Percentiles rank a stretch among this genome's conserved stretches.
phyloP scores from a whole-genome alignment of 345 rosid species.

The Anastatica hierochuntica region DNA sequence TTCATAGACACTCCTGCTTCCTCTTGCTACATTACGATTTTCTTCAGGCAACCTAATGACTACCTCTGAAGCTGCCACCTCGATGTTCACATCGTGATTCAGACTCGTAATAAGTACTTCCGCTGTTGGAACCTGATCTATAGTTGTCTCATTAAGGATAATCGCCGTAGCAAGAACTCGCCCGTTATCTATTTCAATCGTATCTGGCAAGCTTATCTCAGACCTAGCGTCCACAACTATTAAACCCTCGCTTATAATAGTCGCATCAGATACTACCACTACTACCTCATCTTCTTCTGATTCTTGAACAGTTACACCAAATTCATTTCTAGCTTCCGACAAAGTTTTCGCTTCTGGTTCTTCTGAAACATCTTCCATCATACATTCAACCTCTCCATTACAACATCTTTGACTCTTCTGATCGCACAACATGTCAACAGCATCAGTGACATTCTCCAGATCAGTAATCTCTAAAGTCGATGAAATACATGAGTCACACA shows the following conservation, averaged over 20 bases:
- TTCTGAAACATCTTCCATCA: conserved; percentile 18
- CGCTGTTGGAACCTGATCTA: conserved; percentile 53
- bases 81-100: conserved; percentile 34
- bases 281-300: conserved; percentile 49
- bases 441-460: conserved; percentile 59
- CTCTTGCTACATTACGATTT: conserved; percentile 38
- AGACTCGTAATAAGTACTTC: conserved; percentile 46
- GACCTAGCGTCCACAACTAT: conserved; percentile 45
- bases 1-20: conserved; percentile 61
- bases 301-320: conserved; percentile 37
- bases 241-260: conserved; percentile 42
- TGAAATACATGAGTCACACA: conserved; percentile 51
- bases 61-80: conserved; percentile 42
- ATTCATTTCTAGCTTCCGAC: conserved; percentile 26
- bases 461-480: conserved; percentile 42
- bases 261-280: conserved; percentile 31
- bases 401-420: conserved; percentile 17
- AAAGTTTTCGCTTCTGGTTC: conserved; percentile 19
- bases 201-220: conserved; percentile 41
- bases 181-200: conserved; percentile 34
- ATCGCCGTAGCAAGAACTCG: conserved; percentile 53
- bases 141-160: conserved; percentile 46
- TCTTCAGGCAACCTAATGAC: conserved; percentile 54
- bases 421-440: conserved; percentile 42
- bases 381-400: conserved; percentile 26